A percentile compares a stretch with the other conserved stretches of the same genome.
Evolutionary conservation across 352 stramenopile species (phyloP).

Genomic region (Elongisporangium undulatum): DNA sequence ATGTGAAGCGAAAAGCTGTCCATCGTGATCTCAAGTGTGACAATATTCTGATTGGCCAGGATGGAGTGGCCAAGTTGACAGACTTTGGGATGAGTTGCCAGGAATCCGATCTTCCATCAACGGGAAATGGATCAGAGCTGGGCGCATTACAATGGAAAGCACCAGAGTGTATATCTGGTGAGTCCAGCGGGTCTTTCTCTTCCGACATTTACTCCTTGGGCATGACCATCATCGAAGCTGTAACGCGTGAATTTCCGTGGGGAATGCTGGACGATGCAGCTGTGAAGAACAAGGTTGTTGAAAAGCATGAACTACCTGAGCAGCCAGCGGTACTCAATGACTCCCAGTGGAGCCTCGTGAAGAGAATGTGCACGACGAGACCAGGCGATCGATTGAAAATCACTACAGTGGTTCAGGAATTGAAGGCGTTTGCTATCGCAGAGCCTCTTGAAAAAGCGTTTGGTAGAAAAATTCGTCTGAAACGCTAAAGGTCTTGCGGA

Average conservation of each 20-base stretch:
- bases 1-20: slow-evolving; percentile 1
- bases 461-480: too few species aligned
- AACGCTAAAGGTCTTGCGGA: too few species aligned
- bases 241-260: neutral
- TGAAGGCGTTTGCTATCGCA: too few species aligned
- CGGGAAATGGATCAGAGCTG: neutral
- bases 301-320: too few species aligned
- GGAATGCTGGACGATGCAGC: neutral
- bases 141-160: slow-evolving; percentile 9
- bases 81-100: slow-evolving; percentile 8
- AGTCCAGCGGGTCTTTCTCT: slow-evolving; percentile 3
- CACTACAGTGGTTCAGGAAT: too few species aligned
- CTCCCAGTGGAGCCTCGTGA: too few species aligned
- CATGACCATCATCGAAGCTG: too few species aligned
- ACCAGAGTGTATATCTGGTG: slow-evolving; percentile 7
- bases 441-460: too few species aligned
- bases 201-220: neutral
- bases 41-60: slow-evolving; percentile 6
- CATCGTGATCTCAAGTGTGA: slow-evolving; percentile 8
- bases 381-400: too few species aligned
- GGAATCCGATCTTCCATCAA: neutral
- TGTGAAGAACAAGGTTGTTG: neutral
- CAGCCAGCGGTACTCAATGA: too few species aligned
- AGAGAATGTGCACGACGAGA: too few species aligned
- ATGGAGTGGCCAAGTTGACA: slow-evolving; percentile 6